These are phyloP conservation scores for Quambalaria eucalypti DNA, from an alignment of 1,284 basidiomycete genomes.

Conservation along the genomic window DNA sequence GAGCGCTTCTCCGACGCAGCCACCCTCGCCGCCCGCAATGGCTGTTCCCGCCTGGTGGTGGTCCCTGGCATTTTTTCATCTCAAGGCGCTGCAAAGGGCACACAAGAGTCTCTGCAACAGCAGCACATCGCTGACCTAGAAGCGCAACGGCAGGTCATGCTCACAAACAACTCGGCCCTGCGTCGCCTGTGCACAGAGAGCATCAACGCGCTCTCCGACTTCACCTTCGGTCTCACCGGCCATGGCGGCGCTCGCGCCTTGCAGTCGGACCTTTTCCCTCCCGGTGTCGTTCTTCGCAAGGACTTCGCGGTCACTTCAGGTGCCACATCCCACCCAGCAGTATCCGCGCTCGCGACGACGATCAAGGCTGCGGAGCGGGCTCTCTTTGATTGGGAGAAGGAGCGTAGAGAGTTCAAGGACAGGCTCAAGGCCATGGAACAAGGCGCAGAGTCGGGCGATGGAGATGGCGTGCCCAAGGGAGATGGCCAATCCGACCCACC, in stretches of 20 bases:
- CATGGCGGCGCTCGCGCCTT: not conserved
- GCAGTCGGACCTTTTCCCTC: not conserved
- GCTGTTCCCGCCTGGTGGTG: not conserved
- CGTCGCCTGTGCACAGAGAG: not conserved
- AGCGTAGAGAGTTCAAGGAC: not conserved
- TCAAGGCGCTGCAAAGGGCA: not conserved
- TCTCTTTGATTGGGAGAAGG: not conserved
- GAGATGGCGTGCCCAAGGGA: not conserved
- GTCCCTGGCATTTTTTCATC: not conserved
- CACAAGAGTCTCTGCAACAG: not conserved
- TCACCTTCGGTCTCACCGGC: not conserved
- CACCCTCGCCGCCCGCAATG: not conserved
- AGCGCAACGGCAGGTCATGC: not conserved
- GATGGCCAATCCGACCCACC: no score
- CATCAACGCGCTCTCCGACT: not conserved
- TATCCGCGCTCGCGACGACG: not conserved
- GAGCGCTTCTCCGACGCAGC: not conserved
- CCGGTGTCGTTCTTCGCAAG: not conserved
- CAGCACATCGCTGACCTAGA: not conserved
- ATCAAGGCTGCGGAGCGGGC: not conserved
- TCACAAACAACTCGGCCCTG: not conserved
- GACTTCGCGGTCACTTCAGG: not conserved
- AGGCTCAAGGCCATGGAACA: not conserved
- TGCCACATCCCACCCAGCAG: not conserved
- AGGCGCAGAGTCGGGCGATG: not conserved